Evolutionary conservation across 2,329 filamentous ascomycete species (phyloP).

Genomic region (Hawksworthiomyces lignivorus): DNA sequence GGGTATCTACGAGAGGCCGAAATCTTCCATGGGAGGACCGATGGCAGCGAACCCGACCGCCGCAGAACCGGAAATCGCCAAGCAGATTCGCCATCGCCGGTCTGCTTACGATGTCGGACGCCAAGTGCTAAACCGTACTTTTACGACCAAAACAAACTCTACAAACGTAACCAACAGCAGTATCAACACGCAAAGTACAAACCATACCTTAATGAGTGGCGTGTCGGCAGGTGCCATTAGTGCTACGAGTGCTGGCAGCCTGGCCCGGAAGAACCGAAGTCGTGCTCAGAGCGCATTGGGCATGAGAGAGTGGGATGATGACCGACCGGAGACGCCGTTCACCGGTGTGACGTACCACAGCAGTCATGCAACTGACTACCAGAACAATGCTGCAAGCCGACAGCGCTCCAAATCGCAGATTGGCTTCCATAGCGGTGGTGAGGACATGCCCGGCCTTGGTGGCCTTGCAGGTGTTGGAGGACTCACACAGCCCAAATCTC

Average conservation of each 20-base stretch:
- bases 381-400: constrained; percentile 26
- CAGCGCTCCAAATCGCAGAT: constrained; percentile 55
- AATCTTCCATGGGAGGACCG: constrained; percentile 47
- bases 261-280: constrained; percentile 64
- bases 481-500: constrained; percentile 61
- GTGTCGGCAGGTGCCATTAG: constrained; percentile 85
- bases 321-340: constrained; percentile 56
- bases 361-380: constrained; percentile 60
- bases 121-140: constrained; percentile 65
- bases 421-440: constrained; percentile 41
- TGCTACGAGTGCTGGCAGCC: constrained; percentile 88
- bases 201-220: constrained; percentile 88
- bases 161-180: constrained; percentile 68
- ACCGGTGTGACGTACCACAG: constrained; percentile 86
- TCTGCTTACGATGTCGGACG: constrained; percentile 72
- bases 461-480: constrained; percentile 67
- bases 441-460: constrained; percentile 36
- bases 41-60: constrained; percentile 25
- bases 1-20: constrained; percentile 41
- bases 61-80: constrained; percentile 23
- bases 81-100: constrained; percentile 55
- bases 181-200: constrained; percentile 63
- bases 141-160: constrained; percentile 79
- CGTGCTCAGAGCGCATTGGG: constrained; percentile 57
- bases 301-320: constrained; percentile 46